phyloP scores from a whole-genome alignment of 2,329 filamentous ascomycete species.

The Penicillium expansum region DNA sequence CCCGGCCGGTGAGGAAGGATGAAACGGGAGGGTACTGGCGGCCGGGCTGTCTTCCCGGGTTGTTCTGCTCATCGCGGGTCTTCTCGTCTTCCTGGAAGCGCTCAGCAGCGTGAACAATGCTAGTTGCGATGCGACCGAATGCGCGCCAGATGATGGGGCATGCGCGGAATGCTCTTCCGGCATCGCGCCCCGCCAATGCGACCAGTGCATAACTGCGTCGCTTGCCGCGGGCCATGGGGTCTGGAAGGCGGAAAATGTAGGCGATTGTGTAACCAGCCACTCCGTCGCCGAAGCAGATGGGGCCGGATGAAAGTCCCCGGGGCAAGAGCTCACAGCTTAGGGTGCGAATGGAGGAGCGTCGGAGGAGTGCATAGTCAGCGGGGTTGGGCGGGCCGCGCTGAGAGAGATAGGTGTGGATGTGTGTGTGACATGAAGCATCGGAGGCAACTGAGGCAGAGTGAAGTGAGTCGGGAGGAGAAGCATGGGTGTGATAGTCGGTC shows the following conservation, averaged over 20 bases:
- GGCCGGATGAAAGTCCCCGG: constrained; percentile 55
- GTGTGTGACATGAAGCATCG: constrained; percentile 51
- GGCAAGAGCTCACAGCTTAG: constrained; percentile 58
- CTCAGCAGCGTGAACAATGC: constrained; percentile 50
- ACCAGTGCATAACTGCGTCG: constrained; percentile 57
- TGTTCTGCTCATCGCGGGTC: constrained; percentile 40
- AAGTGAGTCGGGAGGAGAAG: constrained; percentile 40
- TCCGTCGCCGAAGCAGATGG: constrained; percentile 58
- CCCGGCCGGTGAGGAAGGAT: constrained; percentile 57
- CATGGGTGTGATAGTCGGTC: constrained; percentile 35
- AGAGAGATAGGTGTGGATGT: constrained; percentile 58
- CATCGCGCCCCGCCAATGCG: constrained; percentile 55
- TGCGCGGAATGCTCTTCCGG: constrained; percentile 46
- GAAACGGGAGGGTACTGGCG: constrained; percentile 55
- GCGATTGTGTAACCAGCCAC: constrained; percentile 58
- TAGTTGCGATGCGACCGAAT: constrained; percentile 54
- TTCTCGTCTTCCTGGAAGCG: constrained; percentile 46
- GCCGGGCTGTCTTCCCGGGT: constrained; percentile 24
- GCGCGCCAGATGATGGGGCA: constrained; percentile 52
- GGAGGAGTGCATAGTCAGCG: constrained; percentile 53
- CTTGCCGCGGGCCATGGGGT: constrained; percentile 57
- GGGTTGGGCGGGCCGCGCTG: constrained; percentile 55
- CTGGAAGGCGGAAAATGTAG: constrained; percentile 58
- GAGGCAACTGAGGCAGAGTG: constrained; percentile 45
- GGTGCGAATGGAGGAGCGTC: constrained; percentile 58